These are phyloP conservation scores for Serendipita vermifera DNA, from an alignment of 768 basidiomycete genomes.

Conservation along the genomic window DNA sequence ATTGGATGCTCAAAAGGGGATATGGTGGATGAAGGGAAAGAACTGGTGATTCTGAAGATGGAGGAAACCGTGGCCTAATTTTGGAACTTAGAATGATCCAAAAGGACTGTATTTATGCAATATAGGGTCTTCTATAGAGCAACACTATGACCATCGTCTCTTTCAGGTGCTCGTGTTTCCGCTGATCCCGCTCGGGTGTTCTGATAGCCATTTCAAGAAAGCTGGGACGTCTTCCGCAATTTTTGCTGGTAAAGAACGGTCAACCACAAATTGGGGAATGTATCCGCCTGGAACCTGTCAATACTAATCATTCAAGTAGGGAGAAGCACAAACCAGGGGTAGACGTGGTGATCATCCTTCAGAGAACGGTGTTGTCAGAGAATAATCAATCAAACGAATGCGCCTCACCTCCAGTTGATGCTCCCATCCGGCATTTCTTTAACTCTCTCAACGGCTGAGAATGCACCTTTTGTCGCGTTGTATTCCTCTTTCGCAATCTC, in stretches of 20 bases:
- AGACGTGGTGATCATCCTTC: conserved; percentile 6
- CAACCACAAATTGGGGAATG: neutral
- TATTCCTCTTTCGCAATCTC: neutral
- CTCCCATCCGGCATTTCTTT: conserved; percentile 5
- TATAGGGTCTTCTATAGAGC: neutral
- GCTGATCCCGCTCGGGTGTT: neutral
- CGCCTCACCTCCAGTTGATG: neutral
- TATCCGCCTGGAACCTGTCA: neutral
- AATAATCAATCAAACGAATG: neutral
- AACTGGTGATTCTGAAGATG: conserved; percentile 42
- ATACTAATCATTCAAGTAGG: neutral
- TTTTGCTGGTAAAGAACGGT: neutral
- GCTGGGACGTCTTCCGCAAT: neutral
- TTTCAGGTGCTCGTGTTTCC: neutral
- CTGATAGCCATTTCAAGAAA: neutral
- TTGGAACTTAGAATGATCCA: neutral
- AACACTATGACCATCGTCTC: neutral
- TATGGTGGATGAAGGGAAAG: conserved; percentile 80
- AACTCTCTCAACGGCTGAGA: neutral
- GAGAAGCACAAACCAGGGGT: neutral
- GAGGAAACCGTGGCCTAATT: conserved; percentile 1
- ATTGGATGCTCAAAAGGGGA: conserved; percentile 74
- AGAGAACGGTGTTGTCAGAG: neutral
- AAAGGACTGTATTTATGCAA: neutral
- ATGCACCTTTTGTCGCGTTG: neutral